phyloP scores from a whole-genome alignment of 768 basidiomycete species.

The Gyrodon lividus region DNA sequence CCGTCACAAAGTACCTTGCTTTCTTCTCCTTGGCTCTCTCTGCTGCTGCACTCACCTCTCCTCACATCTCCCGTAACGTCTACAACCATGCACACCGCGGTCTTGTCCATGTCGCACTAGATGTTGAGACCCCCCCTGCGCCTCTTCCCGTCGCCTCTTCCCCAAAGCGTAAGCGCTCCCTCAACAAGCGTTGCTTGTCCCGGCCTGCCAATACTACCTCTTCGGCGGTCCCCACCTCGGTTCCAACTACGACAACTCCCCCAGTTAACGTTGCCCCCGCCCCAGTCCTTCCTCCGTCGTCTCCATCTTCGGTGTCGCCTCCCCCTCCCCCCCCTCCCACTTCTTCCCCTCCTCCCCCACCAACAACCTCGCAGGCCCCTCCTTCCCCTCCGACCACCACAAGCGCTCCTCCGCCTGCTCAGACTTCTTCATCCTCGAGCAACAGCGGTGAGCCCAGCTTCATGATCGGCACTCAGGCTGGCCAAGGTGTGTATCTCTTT shows the following conservation, averaged over 20 bases:
- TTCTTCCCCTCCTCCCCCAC: not conserved
- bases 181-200: constrained; percentile 27
- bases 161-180: constrained; percentile 23
- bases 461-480: constrained; percentile 48
- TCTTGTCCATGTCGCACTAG: not conserved
- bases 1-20: constrained; percentile 43
- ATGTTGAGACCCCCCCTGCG: not conserved
- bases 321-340: not conserved
- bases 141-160: not conserved
- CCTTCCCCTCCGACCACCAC: constrained; percentile 5
- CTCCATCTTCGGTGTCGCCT: not conserved
- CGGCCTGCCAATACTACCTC: constrained; percentile 16
- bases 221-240: not conserved
- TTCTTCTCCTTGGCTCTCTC: constrained; percentile 44
- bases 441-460: constrained; percentile 33
- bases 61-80: constrained; percentile 34
- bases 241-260: not conserved
- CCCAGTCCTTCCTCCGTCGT: not conserved
- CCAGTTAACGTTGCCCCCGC: constrained; percentile 27
- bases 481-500: constrained; percentile 38
- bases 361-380: not conserved
- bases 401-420: constrained; percentile 11
- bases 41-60: constrained; percentile 34
- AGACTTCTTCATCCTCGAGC: constrained; percentile 14
- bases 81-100: constrained; percentile 23